phyloP scores from a whole-genome alignment of 2,329 filamentous ascomycete species.

The Colletotrichum acutatum region DNA sequence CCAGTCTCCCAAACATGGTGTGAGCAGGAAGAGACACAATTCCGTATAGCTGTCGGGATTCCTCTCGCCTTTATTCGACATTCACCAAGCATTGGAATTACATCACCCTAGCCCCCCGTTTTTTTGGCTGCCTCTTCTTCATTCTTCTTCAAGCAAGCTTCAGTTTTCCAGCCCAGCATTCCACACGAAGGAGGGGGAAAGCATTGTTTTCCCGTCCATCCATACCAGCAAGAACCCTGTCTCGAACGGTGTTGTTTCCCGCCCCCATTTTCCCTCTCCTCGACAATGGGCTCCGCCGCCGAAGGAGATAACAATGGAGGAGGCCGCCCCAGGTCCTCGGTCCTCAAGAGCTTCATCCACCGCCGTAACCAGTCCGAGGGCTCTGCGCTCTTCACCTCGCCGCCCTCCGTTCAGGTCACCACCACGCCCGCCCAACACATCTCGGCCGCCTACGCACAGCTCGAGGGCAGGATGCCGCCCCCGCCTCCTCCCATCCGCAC shows the following conservation, averaged over 20 bases:
- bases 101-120: neutral
- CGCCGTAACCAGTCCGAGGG: constrained; percentile 60
- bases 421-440: constrained; percentile 35
- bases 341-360: constrained; percentile 61
- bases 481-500: constrained; percentile 50
- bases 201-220: constrained; percentile 25
- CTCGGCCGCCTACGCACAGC: constrained; percentile 32
- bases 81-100: constrained; percentile 22
- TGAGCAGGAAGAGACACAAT: constrained; percentile 2
- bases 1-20: constrained; percentile 23
- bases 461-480: constrained; percentile 40
- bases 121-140: neutral
- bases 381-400: constrained; percentile 40
- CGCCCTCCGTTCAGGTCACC: constrained; percentile 37
- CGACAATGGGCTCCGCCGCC: constrained; percentile 33
- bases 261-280: constrained; percentile 16
- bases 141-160: constrained; percentile 4
- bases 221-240: constrained; percentile 29
- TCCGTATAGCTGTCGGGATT: constrained; percentile 18
- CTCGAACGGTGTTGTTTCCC: constrained; percentile 13
- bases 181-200: neutral
- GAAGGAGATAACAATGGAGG: constrained; percentile 33
- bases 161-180: constrained; percentile 7
- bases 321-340: constrained; percentile 55
- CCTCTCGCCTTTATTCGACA: constrained; percentile 6